Evolutionary conservation across 2,329 filamentous ascomycete species (phyloP), one percentile per base, ranked within the genome.

Genomic region (Fusarium sp.): DNA sequence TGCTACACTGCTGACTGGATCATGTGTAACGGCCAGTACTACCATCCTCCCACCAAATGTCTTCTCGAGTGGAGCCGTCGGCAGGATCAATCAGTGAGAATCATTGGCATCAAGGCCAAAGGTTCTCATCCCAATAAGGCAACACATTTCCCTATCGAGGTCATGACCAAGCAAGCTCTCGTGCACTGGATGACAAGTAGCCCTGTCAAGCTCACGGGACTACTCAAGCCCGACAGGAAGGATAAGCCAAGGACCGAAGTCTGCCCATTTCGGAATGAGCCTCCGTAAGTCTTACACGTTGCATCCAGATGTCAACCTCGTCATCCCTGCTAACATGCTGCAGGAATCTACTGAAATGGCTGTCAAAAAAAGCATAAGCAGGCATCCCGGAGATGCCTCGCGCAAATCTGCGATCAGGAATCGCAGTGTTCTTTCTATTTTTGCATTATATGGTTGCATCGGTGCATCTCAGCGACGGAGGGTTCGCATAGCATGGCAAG

Each of bases 1-100:
- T 95, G 90, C 85, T 95, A 96, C 70, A 82, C 80, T n/a, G 79
- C 80, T 7, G 78, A 80, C 42, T 79, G 78, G 76, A 77, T 82
- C 41, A 68, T 78, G 27, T 81, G 77, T 60, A 73, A 73, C 45
- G 74, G 73, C 10, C 59, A 71, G 16, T 79, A 77, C 59, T 81
- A 80, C 57, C 73, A 75, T 23, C 77, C 80, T 16, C 80, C 80
- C 14, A 81, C 80, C 10, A 75, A 77, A 16, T 82, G 80, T 51
- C 55, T 76, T 16, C 74, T 81, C 11, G 79, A 80, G 63, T 78
- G 74, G 74, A 59, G 68, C 48, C 42, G 63, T 55, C 55, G 59
- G 54, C 40, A 50, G 68, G 30, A 68, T 69, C 45, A 68, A 74
- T 48, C 55, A 18, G 45, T 72, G 42, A 65, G 63, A 45, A 63